Percentiles rank a stretch among this genome's conserved stretches.
phyloP scores from a whole-genome alignment of 768 basidiomycete species.

The Naganishia vaughanmartiniae region DNA sequence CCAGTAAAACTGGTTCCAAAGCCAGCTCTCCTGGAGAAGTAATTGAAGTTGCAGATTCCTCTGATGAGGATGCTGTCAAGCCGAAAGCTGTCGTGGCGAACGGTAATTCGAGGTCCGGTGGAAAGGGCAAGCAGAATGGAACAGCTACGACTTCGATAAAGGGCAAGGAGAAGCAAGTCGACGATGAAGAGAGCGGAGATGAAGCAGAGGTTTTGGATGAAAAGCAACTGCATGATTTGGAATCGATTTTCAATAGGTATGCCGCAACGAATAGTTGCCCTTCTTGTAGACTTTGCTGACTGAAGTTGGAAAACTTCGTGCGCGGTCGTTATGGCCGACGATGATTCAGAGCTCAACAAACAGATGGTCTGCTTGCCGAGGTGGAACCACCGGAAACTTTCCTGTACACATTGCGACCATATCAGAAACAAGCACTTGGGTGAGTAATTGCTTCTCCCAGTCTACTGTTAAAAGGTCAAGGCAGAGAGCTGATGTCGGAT shows the following conservation, averaged over 20 bases:
- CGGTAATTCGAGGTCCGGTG: not conserved
- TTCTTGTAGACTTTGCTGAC: not conserved
- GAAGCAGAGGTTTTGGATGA: conserved; percentile 76
- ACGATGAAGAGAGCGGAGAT: conserved; percentile 66
- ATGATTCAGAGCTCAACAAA: conserved; percentile 68
- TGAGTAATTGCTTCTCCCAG: conserved; percentile 50
- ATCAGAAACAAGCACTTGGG: conserved; percentile 90
- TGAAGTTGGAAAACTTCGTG: not conserved
- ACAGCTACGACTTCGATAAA: conserved; percentile 35
- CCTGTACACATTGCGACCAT: conserved; percentile 69
- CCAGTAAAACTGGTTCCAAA: conserved; percentile 49
- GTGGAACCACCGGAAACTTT: conserved; percentile 81
- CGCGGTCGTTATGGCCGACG: not conserved
- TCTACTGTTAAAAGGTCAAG: conserved; percentile 22
- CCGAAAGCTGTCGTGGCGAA: not conserved
- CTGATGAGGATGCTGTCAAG: conserved; percentile 4
- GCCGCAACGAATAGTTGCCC: too few species aligned
- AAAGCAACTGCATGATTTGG: conserved; percentile 65
- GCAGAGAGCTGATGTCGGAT: not conserved
- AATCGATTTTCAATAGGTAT: conserved; percentile 77
- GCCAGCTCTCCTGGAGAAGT: conserved; percentile 48
- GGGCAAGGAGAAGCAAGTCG: conserved; percentile 60
- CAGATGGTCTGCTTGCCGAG: conserved; percentile 70
- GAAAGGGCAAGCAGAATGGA: conserved; percentile 31
- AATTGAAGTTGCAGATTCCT: conserved; percentile 42